Evolutionary conservation across 139 green algal species (phyloP), one percentile per base, ranked within the genome.

Genomic region (Haematococcus sp.): DNA sequence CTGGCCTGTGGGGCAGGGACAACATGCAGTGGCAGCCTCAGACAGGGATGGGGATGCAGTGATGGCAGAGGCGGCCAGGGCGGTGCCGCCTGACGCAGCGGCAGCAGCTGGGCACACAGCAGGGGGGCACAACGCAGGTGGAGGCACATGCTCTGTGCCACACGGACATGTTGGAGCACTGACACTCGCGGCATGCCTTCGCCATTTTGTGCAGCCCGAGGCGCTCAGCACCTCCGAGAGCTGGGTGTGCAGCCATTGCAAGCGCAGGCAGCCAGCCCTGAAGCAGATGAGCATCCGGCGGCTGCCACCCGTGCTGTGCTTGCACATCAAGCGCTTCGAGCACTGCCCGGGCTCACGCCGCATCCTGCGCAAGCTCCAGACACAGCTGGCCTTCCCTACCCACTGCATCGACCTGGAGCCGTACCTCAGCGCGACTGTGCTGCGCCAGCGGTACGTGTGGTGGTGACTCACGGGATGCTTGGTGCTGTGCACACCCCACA

Each of bases 261-360:
- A 60, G 43, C 33, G 70, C 5, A 54, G 51, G 23, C 78, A 71
- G 69, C 74, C 35, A 0, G 87, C 89, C 0, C 20, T 88, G 27
- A 98, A 98, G 88, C 94, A 98, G 91, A 80, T 98, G 80, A 91
- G 86, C 25, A 74, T 98, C 28, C 70, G 82, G 16, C 82, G 80
- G 17, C 85, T 97, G 71, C 93, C 94, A 4, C 89, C 89, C 5
- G 81, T 97, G 54, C 87, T 98, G 68, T 88, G 83, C 58, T 71
- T 98, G 33, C 94, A 98, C 77, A 74, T 95, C 32, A 98, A 98
- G 82, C 83, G 93, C 33, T 98, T 98, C 76, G 89, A 98, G 82
- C 87, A 94, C 61, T 66, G 63, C 13, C 27, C 46, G 56, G 55
- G 56, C 32, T 51, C 40, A 32, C 31, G 63, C 34, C 67, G 63